phyloP scores from a whole-genome alignment of 192 early-diverging fungal genomes.

The Allomyces macrogynus region DNA sequence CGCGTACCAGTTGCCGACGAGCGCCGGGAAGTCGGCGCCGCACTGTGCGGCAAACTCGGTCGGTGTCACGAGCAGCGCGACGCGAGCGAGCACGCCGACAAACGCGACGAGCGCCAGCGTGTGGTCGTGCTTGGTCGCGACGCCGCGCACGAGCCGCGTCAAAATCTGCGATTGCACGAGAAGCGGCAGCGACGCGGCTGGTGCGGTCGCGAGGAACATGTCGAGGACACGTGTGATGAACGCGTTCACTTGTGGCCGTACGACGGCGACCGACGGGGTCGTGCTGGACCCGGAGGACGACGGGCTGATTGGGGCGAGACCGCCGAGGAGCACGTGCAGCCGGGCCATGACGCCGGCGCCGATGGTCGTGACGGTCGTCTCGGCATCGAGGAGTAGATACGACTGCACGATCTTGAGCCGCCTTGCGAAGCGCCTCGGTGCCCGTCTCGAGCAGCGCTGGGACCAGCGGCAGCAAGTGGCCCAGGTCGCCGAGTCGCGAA shows the following conservation, averaged over 20 bases:
- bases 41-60: not conserved
- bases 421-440: not conserved
- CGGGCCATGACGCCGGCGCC: not conserved
- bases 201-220: not conserved
- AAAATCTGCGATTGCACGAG: not conserved
- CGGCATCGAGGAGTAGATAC: not conserved
- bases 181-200: not conserved
- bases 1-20: not conserved
- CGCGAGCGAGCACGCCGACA: not conserved
- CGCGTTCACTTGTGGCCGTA: not conserved
- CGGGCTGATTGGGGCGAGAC: not conserved
- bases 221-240: not conserved
- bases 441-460: not conserved
- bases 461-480: not conserved
- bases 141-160: not conserved
- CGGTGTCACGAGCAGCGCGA: not conserved
- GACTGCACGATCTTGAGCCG: not conserved
- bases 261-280: not conserved
- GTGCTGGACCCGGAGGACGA: not conserved
- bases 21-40: not conserved
- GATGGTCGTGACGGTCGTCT: not conserved
- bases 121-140: not conserved
- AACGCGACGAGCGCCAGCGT: not conserved
- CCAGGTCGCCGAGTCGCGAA: not conserved
- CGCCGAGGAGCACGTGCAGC: not conserved